Conservation (phyloP, 2,329 filamentous ascomycete genomes). For the Calonectria ilicicola region DNA sequence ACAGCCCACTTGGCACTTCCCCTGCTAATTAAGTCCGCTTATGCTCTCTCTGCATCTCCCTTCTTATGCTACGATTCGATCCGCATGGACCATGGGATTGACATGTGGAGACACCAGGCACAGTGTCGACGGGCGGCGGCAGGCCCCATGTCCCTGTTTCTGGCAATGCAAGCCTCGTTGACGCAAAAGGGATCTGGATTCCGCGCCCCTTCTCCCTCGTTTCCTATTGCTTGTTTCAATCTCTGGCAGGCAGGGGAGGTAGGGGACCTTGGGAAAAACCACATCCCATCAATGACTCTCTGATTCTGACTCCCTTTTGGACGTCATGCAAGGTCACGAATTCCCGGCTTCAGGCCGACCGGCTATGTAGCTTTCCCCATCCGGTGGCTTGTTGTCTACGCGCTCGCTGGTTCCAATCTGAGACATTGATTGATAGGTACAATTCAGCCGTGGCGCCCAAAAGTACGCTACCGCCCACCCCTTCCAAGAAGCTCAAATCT, state of each 20-base stretch:
- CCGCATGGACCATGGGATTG: constrained; percentile 38
- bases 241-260: not conserved
- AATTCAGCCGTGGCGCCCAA: not conserved
- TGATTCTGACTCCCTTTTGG: not conserved
- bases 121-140: constrained; percentile 3
- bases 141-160: constrained; percentile 6
- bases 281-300: not conserved
- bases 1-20: not conserved
- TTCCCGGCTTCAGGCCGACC: constrained; percentile 22
- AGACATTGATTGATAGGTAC: not conserved
- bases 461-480: not conserved
- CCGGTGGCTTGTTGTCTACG: constrained; percentile 6
- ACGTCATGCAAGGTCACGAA: not conserved
- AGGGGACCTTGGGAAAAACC: not conserved
- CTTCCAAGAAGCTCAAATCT: not conserved
- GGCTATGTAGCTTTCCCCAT: constrained; percentile 2
- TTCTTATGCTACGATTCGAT: constrained; percentile 15
- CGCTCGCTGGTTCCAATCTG: not conserved
- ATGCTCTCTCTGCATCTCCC: not conserved
- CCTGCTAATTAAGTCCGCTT: not conserved
- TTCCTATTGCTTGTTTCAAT: constrained; percentile 6
- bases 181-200: constrained; percentile 19
- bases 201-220: constrained; percentile 11
- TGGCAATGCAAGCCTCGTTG: constrained; percentile 26
- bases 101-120: constrained; percentile 9